Percentiles rank a stretch among this genome's conserved stretches.
phyloP scores from a whole-genome alignment of 2,329 filamentous ascomycete genomes.

The Alternaria hordeiaustralica region DNA sequence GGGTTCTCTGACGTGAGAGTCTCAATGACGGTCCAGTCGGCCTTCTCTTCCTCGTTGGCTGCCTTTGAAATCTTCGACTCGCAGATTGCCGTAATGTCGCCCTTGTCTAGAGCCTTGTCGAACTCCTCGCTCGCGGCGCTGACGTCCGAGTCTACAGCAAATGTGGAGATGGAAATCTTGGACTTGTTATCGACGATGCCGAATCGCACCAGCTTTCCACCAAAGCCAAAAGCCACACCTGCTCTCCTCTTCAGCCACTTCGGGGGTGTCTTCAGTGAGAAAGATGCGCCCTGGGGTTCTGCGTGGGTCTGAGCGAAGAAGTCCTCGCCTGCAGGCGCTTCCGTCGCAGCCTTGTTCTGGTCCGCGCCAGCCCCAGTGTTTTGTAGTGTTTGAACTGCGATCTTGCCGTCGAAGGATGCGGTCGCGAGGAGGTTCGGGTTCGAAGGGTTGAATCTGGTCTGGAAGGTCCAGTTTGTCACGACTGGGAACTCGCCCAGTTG shows the following conservation, averaged over 20 bases:
- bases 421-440: conserved; percentile 93
- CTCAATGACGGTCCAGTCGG: conserved; percentile 94
- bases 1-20: conserved; percentile 85
- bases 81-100: conserved; percentile 80
- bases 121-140: conserved; percentile 86
- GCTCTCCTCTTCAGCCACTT: conserved; percentile 88
- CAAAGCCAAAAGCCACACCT: conserved; percentile 92
- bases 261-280: conserved; percentile 83
- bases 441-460: conserved; percentile 90
- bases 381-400: conserved; percentile 90
- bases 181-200: conserved; percentile 73
- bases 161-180: conserved; percentile 83
- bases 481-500: conserved; percentile 91
- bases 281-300: conserved; percentile 87
- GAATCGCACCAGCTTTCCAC: conserved; percentile 86
- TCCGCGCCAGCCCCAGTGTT: conserved; percentile 84
- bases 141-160: conserved; percentile 84
- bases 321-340: conserved; percentile 84
- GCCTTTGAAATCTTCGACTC: conserved; percentile 77
- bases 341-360: conserved; percentile 62
- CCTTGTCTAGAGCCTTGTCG: conserved; percentile 78
- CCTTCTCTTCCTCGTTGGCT: conserved; percentile 87
- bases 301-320: conserved; percentile 95
- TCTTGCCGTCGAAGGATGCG: conserved; percentile 96
- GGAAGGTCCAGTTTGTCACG: conserved; percentile 99